Evolutionary conservation across 2,329 filamentous ascomycete species (phyloP).

Genomic region (Fusarium staphyleae): DNA sequence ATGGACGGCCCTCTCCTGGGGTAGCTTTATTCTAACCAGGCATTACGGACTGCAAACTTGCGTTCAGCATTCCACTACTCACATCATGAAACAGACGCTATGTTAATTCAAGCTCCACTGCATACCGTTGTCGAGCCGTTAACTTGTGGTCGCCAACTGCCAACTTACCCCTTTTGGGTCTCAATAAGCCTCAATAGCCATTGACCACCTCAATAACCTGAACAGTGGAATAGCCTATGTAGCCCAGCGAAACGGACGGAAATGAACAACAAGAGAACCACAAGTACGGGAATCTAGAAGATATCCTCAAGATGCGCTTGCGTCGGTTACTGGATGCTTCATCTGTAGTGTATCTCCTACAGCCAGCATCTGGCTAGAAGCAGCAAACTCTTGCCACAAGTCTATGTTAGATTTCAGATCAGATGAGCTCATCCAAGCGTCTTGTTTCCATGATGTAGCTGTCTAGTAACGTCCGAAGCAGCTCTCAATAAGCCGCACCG

Average conservation of each 20-base stretch:
- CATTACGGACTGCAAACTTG: background rate
- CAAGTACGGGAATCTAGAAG: too few species aligned
- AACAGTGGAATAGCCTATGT: background rate
- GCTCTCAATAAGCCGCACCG: constrained; percentile 21
- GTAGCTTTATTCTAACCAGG: background rate
- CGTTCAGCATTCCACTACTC: background rate
- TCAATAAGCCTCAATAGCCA: constrained; percentile 41
- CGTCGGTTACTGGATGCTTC: background rate
- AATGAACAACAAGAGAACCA: background rate
- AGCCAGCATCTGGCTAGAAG: background rate
- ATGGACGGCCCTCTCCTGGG: background rate
- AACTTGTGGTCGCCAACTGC: constrained; percentile 3
- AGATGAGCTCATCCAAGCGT: background rate
- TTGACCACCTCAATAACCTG: constrained; percentile 18
- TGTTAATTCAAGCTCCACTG: constrained; percentile 9
- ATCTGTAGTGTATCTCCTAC: background rate
- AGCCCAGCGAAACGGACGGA: background rate
- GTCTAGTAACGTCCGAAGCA: background rate
- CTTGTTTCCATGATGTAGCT: background rate
- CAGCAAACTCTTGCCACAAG: background rate
- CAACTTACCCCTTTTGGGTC: constrained; percentile 33
- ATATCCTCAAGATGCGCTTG: background rate
- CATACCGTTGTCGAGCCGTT: constrained; percentile 4
- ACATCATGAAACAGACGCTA: background rate
- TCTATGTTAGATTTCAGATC: background rate